Percentiles rank a stretch among this genome's conserved stretches.
Conservation (phyloP, 2,329 filamentous ascomycete species). For the Penicillium paneum region DNA sequence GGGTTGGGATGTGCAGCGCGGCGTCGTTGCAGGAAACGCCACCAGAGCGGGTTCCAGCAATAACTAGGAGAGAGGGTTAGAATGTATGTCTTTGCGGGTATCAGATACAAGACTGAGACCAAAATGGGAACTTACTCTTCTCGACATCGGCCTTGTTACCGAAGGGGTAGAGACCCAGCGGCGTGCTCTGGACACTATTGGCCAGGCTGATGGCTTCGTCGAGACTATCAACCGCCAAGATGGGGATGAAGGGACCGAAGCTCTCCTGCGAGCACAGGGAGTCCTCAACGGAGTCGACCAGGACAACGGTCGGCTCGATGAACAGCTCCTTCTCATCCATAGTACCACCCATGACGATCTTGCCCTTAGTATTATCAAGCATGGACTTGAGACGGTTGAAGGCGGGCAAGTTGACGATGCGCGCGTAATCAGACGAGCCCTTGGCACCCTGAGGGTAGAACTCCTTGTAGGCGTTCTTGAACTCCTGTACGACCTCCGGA, state of each 20-base stretch:
- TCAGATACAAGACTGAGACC: neutral
- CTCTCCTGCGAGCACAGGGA: conserved; percentile 77
- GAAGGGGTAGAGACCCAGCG: conserved; percentile 80
- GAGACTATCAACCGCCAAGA: conserved; percentile 73
- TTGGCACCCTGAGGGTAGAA: conserved; percentile 83
- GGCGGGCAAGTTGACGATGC: conserved; percentile 75
- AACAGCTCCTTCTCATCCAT: conserved; percentile 76
- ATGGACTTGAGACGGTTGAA: conserved; percentile 84
- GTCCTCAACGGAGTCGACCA: conserved; percentile 72
- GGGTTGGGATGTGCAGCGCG: conserved; percentile 68
- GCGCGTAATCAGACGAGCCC: conserved; percentile 71
- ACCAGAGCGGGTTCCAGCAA: conserved; percentile 62
- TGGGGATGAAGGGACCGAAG: conserved; percentile 87
- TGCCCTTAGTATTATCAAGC: conserved; percentile 79
- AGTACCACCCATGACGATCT: conserved; percentile 81
- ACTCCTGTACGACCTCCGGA: conserved; percentile 67
- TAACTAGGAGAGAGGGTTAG: conserved; percentile 44
- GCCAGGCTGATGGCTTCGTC: conserved; percentile 81
- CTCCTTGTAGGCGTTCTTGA: conserved; percentile 67
- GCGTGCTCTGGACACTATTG: conserved; percentile 77
- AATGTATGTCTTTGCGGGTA: neutral
- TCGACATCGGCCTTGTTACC: conserved; percentile 75
- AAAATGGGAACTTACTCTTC: conserved; percentile 54
- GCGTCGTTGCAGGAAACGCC: conserved; percentile 59
- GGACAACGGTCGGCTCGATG: conserved; percentile 91